Conservation (phyloP, 805 yeast genomes). For the Candida awuae region DNA sequence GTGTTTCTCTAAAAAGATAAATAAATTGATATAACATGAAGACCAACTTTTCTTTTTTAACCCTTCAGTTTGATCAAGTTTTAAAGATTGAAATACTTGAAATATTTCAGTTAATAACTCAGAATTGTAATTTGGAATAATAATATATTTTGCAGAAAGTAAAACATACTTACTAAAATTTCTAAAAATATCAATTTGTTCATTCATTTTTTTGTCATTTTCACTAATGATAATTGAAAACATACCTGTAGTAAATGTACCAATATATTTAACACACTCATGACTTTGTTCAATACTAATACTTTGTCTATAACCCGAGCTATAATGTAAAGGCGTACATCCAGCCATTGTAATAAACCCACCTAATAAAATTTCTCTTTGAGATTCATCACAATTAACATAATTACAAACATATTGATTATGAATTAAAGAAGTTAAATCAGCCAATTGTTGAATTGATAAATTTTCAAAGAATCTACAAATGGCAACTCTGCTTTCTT, state of each 20-base stretch:
- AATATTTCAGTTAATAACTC: not conserved
- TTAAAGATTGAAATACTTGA: not conserved
- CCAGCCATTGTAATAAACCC: not conserved
- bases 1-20: slow-evolving; percentile 1
- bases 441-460: not conserved
- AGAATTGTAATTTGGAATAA: slow-evolving; percentile 1
- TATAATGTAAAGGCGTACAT: not conserved
- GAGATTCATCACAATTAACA: not conserved
- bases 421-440: not conserved
- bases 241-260: not conserved
- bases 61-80: not conserved
- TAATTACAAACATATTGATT: not conserved
- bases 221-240: not conserved
- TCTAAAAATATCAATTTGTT: not conserved
- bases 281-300: not conserved
- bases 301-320: not conserved
- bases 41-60: not conserved
- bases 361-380: not conserved
- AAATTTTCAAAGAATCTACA: not conserved
- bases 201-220: not conserved
- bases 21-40: not conserved
- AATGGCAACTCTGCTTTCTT: not conserved
- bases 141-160: not conserved
- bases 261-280: not conserved
- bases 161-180: not conserved